Evolutionary conservation across 2,329 filamentous ascomycete species (phyloP).

Genomic region (Colletotrichum viniferum): DNA sequence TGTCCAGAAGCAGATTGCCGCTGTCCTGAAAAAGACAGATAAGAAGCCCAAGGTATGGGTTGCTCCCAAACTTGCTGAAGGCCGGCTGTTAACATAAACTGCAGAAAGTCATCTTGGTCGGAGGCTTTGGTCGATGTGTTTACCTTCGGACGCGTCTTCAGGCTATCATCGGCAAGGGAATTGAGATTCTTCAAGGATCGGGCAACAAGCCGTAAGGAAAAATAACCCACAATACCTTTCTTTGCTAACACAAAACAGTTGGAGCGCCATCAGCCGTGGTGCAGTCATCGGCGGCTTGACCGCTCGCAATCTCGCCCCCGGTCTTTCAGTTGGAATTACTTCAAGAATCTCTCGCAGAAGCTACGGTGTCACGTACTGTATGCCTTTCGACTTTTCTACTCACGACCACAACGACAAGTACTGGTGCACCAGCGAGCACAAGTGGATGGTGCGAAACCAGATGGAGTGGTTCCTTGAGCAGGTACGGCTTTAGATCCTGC

Average conservation of each 20-base stretch:
- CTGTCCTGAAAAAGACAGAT: slow-evolving; percentile 18
- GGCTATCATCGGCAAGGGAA: background rate
- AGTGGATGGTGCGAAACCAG: slow-evolving; percentile 22
- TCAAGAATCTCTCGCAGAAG: slow-evolving; percentile 31
- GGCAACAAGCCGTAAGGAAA: slow-evolving; percentile 37
- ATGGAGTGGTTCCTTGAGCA: slow-evolving; percentile 33
- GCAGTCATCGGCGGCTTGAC: slow-evolving; percentile 32
- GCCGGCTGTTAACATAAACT: no score
- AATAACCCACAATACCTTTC: no score
- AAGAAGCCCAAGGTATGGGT: slow-evolving; percentile 23
- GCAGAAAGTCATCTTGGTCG: slow-evolving; percentile 42
- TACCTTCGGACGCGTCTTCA: slow-evolving; percentile 31
- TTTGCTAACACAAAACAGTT: background rate
- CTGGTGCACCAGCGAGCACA: background rate
- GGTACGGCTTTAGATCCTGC: background rate
- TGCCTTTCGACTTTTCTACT: no score
- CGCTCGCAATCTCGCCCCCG: background rate
- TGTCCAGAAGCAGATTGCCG: slow-evolving; percentile 26
- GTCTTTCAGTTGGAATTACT: background rate
- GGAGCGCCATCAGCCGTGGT: slow-evolving; percentile 39
- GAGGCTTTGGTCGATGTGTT: slow-evolving; percentile 38
- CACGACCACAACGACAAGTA: background rate
- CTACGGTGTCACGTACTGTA: slow-evolving; percentile 25
- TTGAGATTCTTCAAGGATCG: slow-evolving; percentile 32
- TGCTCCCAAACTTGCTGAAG: no score